Percentiles rank a stretch among this genome's conserved stretches.
Conservation (phyloP, 768 basidiomycete genomes). For the Hypholoma fasciculare region DNA sequence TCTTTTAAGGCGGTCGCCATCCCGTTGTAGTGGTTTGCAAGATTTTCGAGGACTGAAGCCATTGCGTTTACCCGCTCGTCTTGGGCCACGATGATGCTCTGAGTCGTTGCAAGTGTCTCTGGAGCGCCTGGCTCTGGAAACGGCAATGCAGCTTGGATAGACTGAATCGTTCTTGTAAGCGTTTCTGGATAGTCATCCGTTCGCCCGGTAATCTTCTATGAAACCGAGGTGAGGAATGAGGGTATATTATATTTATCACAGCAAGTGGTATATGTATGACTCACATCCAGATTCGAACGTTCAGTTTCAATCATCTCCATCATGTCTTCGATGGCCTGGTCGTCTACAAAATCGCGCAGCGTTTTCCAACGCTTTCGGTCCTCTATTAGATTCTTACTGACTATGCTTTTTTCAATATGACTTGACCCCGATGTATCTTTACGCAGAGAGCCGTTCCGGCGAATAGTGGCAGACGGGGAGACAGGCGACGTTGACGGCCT, state of each 20-base stretch:
- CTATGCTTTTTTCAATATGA: slow-evolving; percentile 16
- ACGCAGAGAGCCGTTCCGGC: slow-evolving; percentile 20
- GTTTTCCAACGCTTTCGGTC: slow-evolving; percentile 77
- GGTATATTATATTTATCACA: background rate
- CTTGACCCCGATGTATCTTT: slow-evolving; percentile 2
- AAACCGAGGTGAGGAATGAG: background rate
- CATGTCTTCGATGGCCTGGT: slow-evolving; percentile 76
- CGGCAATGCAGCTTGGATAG: slow-evolving; percentile 42
- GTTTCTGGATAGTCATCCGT: slow-evolving; percentile 72
- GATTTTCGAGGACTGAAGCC: slow-evolving; percentile 71
- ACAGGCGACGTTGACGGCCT: slow-evolving; percentile 23
- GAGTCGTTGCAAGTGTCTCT: slow-evolving; percentile 36
- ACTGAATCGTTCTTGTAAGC: slow-evolving; percentile 51
- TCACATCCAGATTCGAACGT: slow-evolving; percentile 64
- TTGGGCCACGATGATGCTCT: slow-evolving; percentile 52
- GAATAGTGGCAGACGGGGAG: slow-evolving; percentile 31
- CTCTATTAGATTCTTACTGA: slow-evolving; percentile 22
- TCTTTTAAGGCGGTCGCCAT: slow-evolving; percentile 71
- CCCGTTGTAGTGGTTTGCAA: slow-evolving; percentile 75
- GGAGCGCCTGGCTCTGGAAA: slow-evolving; percentile 18
- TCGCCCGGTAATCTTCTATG: slow-evolving; percentile 58
- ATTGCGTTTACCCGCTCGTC: slow-evolving; percentile 61
- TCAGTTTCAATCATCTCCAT: slow-evolving; percentile 75
- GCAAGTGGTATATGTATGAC: slow-evolving; percentile 18
- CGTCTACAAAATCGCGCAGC: slow-evolving; percentile 83